A percentile compares a stretch with the other conserved stretches of the same genome.
Evolutionary conservation across 139 green algal genomes (phyloP).

Genomic region (Volvox africanus): DNA sequence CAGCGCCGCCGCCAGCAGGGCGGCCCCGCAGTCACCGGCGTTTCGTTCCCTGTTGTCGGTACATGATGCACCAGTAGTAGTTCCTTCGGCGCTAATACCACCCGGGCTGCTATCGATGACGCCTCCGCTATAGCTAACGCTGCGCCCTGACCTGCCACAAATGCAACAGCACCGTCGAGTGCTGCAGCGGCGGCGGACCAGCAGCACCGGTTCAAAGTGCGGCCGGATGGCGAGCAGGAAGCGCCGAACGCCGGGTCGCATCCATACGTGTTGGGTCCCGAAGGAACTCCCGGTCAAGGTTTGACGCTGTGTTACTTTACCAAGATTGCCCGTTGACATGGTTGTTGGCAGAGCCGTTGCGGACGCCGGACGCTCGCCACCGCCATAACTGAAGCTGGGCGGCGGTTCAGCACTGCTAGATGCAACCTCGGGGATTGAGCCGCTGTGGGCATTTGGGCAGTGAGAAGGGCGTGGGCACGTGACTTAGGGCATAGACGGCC

Average conservation of each 20-base stretch:
- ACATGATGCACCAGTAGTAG: not conserved
- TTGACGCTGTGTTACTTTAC: too few species aligned
- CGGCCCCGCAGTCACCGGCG: not conserved
- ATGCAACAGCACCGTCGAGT: not conserved
- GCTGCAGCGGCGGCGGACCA: constrained; percentile 6
- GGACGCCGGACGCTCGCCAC: not conserved
- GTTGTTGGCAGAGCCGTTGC: not conserved
- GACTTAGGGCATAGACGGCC: too few species aligned
- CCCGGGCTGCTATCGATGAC: not conserved
- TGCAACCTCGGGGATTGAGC: not conserved
- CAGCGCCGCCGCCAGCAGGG: not conserved
- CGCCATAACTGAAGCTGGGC: constrained; percentile 1
- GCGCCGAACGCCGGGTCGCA: constrained; percentile 15
- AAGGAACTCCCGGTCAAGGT: not conserved
- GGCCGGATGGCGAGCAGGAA: constrained; percentile 5
- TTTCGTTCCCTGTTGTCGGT: not conserved
- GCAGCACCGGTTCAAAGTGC: not conserved
- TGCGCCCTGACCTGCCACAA: not conserved
- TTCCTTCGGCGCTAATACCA: not conserved
- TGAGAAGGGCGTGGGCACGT: too few species aligned
- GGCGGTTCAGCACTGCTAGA: not conserved
- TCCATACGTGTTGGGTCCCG: not conserved
- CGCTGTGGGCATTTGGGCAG: not conserved
- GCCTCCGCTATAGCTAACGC: not conserved
- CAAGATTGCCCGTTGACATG: not conserved